These are phyloP conservation scores for Amylostereum areolatum DNA, from an alignment of 1,284 basidiomycete species.

Conservation along the genomic window DNA sequence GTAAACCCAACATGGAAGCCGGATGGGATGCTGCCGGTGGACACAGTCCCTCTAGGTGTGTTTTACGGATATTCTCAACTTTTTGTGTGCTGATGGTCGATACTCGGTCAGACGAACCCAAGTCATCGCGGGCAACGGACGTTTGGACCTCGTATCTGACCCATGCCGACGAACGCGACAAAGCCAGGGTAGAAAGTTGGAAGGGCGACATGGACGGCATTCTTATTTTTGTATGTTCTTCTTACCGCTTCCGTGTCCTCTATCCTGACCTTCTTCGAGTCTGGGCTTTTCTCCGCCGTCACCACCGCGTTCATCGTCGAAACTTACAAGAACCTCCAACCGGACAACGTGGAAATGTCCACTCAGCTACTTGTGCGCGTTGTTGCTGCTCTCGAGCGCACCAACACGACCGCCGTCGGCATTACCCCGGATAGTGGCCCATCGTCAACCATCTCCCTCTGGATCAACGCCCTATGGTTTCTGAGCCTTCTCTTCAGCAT, in stretches of 20 bases:
- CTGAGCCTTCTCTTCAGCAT: constrained; percentile 19
- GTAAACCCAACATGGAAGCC: too few species aligned
- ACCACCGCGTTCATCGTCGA: constrained; percentile 16
- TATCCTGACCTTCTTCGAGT: constrained; percentile 12
- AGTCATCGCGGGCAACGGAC: neutral
- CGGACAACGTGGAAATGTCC: neutral
- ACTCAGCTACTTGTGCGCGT: neutral
- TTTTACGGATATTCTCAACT: too few species aligned
- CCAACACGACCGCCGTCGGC: neutral
- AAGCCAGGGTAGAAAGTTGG: constrained; percentile 10
- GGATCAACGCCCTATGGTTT: constrained; percentile 33
- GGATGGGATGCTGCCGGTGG: too few species aligned
- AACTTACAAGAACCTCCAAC: constrained; percentile 9
- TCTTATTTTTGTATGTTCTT: constrained; percentile 13
- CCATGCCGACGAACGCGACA: constrained; percentile 12
- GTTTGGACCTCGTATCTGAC: constrained; percentile 11
- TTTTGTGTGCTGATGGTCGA: too few species aligned
- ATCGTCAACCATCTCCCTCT: constrained; percentile 14
- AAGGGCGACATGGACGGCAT: constrained; percentile 12
- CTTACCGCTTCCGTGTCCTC: neutral
- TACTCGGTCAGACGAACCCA: too few species aligned
- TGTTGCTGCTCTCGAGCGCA: neutral
- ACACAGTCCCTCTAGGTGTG: too few species aligned
- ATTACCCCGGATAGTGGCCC: constrained; percentile 6
- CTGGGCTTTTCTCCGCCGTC: constrained; percentile 18